Evolutionary conservation across 495 filamentous ascomycete species (phyloP).

Genomic region (Hypoxylon fuscum): DNA sequence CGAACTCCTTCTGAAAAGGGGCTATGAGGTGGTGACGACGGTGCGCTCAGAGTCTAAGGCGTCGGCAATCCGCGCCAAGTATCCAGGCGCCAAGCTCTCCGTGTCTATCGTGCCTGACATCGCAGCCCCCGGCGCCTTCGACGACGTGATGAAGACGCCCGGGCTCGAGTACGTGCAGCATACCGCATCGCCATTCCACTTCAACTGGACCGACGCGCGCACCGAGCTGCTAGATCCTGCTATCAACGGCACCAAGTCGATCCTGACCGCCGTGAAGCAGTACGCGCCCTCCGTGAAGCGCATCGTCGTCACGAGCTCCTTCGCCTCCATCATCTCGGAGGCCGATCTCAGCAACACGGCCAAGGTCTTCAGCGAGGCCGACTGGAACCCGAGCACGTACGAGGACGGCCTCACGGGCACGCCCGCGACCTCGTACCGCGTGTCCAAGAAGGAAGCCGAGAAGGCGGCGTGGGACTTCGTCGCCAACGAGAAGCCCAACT

Average conservation of each 20-base stretch:
- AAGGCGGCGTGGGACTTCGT: slow-evolving; percentile 67
- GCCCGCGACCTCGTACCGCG: slow-evolving; percentile 70
- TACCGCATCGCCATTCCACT: slow-evolving; percentile 88
- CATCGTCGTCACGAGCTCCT: slow-evolving; percentile 87
- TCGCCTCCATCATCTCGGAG: slow-evolving; percentile 76
- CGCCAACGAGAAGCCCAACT: slow-evolving; percentile 58
- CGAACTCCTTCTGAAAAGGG: slow-evolving; percentile 72
- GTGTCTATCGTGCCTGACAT: slow-evolving; percentile 87
- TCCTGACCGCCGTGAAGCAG: slow-evolving; percentile 78
- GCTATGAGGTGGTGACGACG: slow-evolving; percentile 82
- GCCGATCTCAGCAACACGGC: slow-evolving; percentile 46
- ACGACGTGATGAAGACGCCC: slow-evolving; percentile 73
- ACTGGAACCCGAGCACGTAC: slow-evolving; percentile 86
- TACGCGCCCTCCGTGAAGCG: slow-evolving; percentile 79
- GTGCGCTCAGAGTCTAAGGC: slow-evolving; percentile 85
- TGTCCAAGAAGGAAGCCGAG: slow-evolving; percentile 71
- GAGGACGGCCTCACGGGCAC: slow-evolving; percentile 67
- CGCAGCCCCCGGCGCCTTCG: slow-evolving; percentile 76
- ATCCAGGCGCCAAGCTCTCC: slow-evolving; percentile 72
- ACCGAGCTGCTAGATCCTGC: slow-evolving; percentile 87
- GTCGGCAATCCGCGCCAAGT: slow-evolving; percentile 72
- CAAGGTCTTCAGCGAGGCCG: slow-evolving; percentile 72
- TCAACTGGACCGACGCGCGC: slow-evolving; percentile 72
- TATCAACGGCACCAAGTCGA: slow-evolving; percentile 81
- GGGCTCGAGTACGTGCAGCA: slow-evolving; percentile 88